Evolutionary conservation across 2,329 filamentous ascomycete species (phyloP), one percentile per base, ranked within the genome.

Genomic region (Botryotinia globosa): DNA sequence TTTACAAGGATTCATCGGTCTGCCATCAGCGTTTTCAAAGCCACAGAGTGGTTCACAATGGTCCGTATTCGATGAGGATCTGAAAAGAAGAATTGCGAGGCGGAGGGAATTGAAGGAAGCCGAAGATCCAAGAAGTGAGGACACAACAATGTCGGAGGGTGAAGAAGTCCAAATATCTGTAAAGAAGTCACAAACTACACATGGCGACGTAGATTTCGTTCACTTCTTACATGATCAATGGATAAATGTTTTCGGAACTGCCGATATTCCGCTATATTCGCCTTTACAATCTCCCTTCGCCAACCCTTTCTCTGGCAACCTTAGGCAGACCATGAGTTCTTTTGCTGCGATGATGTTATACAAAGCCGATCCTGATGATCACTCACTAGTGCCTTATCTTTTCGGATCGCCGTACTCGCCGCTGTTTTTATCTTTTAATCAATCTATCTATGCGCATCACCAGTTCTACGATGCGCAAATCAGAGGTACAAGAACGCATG

Each of bases 261-360:
- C 59, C 29, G 77, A 79, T 59, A 16, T 79, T 42, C 79, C 78
- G 29, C 72, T 80, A 5, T 80, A 78, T 56, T 78, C 77, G 44
- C 75, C 76, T 37, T 25, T 68, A 10, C 48, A 58, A 51, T 45
- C 70, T 32, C 48, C 68, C 48, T 51, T 22, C 94, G 94, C 75
- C 93, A 91, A 72, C 97, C 94, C n/a, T 97, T 92, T 75, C 3
- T 75, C 75, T 58, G 75, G 77, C 18, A 71, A 77, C 25, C 69
- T 80, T 32, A 76, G 76, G 37, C 59, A 66, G n/a, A 66, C 39
- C 32, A 25, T 71, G 34, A 48, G 61, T 25, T 65, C 62, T 48
- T 56, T 58, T 16, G 39, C 48, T 59, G 48, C 70, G 29, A 16
- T 58, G 18, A 44, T 67, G 16, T 51, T 71, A 37, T 62, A 64